A percentile compares a stretch with the other conserved stretches of the same genome.
These are phyloP conservation scores for Hypoxylon sp. DNA, from an alignment of 2,329 filamentous ascomycete species.

Conservation along the genomic window DNA sequence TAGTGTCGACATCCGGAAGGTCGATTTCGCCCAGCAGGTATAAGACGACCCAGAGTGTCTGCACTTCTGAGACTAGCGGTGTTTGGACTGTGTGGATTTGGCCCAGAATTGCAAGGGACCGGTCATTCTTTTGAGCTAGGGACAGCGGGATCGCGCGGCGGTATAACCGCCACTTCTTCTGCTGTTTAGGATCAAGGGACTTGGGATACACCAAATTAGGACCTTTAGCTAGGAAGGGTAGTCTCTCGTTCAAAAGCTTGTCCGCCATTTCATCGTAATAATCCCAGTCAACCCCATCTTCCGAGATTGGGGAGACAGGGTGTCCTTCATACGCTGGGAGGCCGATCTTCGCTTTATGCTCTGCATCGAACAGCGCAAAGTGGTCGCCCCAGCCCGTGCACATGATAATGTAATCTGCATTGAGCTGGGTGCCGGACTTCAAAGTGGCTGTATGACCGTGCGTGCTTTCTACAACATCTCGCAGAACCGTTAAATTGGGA, in stretches of 20 bases:
- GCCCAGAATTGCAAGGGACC: conserved; percentile 51
- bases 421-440: conserved; percentile 27
- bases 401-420: conserved; percentile 48
- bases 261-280: conserved; percentile 46
- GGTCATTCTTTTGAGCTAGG: conserved; percentile 41
- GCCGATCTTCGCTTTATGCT: conserved; percentile 27
- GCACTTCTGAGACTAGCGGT: conserved; percentile 52
- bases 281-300: conserved; percentile 42
- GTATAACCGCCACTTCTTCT: conserved; percentile 48
- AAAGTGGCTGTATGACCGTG: conserved; percentile 42
- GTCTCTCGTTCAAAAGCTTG: conserved; percentile 45
- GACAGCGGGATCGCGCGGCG: conserved; percentile 38
- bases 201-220: conserved; percentile 41
- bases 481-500: conserved; percentile 40
- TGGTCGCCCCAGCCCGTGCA: conserved; percentile 53
- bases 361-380: conserved; percentile 49
- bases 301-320: neutral
- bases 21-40: conserved; percentile 53
- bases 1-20: conserved; percentile 50
- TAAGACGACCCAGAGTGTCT: conserved; percentile 53
- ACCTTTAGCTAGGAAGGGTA: conserved; percentile 46
- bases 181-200: conserved; percentile 35
- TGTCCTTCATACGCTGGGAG: conserved; percentile 10
- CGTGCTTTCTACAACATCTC: conserved; percentile 33
- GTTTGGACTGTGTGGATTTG: conserved; percentile 54